A percentile compares a stretch with the other conserved stretches of the same genome.
Conservation (phyloP, 208 protist genomes). For the Borovskyia barvae region DNA sequence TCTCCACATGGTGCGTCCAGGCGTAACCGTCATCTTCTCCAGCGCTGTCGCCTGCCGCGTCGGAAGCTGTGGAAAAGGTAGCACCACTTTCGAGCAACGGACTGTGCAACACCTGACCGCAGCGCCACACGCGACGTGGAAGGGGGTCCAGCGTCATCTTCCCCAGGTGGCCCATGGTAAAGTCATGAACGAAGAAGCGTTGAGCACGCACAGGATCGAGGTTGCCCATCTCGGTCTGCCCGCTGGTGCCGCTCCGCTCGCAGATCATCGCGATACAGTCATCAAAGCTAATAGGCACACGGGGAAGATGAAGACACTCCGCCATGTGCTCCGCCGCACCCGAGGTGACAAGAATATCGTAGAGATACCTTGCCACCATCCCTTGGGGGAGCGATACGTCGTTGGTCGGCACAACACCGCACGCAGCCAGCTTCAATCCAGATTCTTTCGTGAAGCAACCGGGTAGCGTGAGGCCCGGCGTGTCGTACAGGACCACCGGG, state of each 20-base stretch:
- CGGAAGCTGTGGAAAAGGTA: neutral
- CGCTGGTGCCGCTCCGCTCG: slow-evolving; percentile 82
- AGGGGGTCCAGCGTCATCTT: slow-evolving; percentile 83
- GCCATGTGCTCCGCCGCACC: slow-evolving; percentile 76
- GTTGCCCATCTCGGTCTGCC: slow-evolving; percentile 80
- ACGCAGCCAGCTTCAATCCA: slow-evolving; percentile 83
- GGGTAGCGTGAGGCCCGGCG: slow-evolving; percentile 84
- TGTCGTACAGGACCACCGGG: slow-evolving; percentile 85
- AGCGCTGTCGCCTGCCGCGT: neutral
- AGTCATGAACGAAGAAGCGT: slow-evolving; percentile 85
- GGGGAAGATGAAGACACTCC: slow-evolving; percentile 79
- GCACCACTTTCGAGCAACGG: slow-evolving; percentile 11
- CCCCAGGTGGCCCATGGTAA: slow-evolving; percentile 77
- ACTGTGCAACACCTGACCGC: neutral
- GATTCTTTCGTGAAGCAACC: slow-evolving; percentile 85
- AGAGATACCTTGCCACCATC: slow-evolving; percentile 81
- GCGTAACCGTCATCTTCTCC: slow-evolving; percentile 23
- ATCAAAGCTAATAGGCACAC: slow-evolving; percentile 86
- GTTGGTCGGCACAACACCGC: slow-evolving; percentile 85
- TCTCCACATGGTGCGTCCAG: slow-evolving; percentile 76
- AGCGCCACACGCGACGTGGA: slow-evolving; percentile 46
- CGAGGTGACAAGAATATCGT: slow-evolving; percentile 68
- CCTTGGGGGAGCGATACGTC: slow-evolving; percentile 64
- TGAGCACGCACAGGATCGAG: slow-evolving; percentile 68
- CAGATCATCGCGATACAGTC: slow-evolving; percentile 90